Base-by-base conservation (phyloP, 2,329 filamentous ascomycete genomes). In the Byssothecium circinans region DNA sequence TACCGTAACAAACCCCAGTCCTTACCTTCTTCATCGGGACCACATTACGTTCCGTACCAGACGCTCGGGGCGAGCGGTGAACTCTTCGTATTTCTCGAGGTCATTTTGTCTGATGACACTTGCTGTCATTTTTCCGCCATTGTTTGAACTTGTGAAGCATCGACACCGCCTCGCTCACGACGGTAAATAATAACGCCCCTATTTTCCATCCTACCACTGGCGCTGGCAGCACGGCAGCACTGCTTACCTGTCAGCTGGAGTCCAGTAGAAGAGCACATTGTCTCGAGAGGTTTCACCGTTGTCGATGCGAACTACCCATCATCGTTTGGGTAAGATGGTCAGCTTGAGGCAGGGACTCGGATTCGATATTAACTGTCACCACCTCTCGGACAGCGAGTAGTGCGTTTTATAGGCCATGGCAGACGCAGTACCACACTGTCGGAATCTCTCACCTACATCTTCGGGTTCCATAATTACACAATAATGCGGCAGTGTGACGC, bases 171-270 rank as follows among this genome's bases (percentile, higher is more conserved):
- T 32, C 29, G 10, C 23, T 25, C 23, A 25, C 7, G 12, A 32
- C 12, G 29, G 5, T n/a, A 12, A 32, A 8, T 14, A 32, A n/a
- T 36, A 14, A 19, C 8, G 18, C 23, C 23, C 23, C 23, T 10
- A 6, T 25, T 56, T 53, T 35, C 42, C 48, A 39, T 45, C 52
- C 54, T 54, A 43, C 39, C 43, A 52, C 48, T 58, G 52, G 45
- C 42, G 55, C 45, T 51, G 49, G 63, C 65, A 53, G 50, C 58
- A 67, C 59, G 49, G 53, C 60, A 32, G 22, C n/a, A n/a, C 14
- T 57, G 59, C 60, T 64, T 45, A 67, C 54, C 43, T 53, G 59
- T 68, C 62, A 67, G 61, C 58, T 63, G 50, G 56, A 46, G 53
- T 56, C 32, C 55, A 47, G 50, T 50, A 40, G 43, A 25, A 30